Conservation (phyloP, 257 asterid species). For the Nicotiana obtusifolia region DNA sequence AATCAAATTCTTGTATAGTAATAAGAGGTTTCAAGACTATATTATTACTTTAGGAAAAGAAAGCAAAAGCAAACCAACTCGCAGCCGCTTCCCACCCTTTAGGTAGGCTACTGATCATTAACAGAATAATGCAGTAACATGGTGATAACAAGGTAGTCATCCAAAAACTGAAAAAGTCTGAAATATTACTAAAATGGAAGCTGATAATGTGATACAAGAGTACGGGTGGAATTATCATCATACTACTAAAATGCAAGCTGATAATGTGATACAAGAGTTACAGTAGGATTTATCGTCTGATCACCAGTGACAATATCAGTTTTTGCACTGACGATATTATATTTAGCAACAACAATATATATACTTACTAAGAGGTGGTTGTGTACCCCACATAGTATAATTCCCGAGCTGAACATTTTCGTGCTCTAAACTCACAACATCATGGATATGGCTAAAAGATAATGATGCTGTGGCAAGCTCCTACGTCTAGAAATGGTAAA, state of each 20-base stretch:
- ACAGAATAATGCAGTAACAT: neutral
- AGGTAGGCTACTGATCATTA: neutral
- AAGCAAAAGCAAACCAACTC: neutral
- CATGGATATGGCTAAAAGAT: neutral
- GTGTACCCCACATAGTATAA: neutral
- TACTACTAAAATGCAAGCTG: neutral
- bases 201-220: neutral
- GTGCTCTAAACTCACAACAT: neutral
- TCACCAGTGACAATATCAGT: neutral
- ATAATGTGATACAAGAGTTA: neutral
- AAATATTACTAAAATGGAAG: neutral
- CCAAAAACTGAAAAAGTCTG: neutral
- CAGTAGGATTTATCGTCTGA: neutral
- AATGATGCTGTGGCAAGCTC: neutral
- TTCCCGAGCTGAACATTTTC: neutral
- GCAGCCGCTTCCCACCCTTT: neutral
- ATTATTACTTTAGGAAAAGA: neutral
- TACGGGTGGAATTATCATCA: too few relatives aligned
- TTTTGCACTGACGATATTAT: neutral
- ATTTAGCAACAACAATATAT: neutral
- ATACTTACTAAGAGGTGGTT: neutral
- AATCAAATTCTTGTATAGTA: too few relatives aligned
- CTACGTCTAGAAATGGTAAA: constrained; percentile 1
- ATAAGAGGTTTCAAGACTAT: too few relatives aligned
- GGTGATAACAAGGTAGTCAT: neutral